Base-by-base conservation (phyloP, 768 basidiomycete species). In the Porpolomopsis calyptriformis region DNA sequence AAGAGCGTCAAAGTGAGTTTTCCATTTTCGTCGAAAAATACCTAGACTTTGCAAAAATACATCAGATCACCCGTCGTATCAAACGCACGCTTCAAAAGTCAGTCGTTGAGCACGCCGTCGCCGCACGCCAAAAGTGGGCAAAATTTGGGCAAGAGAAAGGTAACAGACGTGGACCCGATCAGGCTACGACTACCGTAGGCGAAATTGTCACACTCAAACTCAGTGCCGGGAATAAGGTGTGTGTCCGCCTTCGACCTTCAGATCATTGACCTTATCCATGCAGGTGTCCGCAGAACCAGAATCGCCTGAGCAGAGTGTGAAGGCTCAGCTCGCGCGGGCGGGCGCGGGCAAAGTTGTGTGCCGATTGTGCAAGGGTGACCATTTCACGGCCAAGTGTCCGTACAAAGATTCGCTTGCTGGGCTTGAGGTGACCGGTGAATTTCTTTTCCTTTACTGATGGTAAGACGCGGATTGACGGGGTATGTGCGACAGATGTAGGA, bases 301-400 rank as follows among this genome's bases (percentile, higher is more conserved):
- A 46, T 67, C 76, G 6, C 72, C 74, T 9, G 84, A 85, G 55
- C 78, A 85, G 47, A 61, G 68, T 37, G 60, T 81, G 53, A 89
- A 89, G 63, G 65, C 61, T 9, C 78, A 77, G 50, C 75, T 85
- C 43, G 74, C 73, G 12, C 78, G 78, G 45, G 77, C 80, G 1
- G 90, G 89, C 49, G 80, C 80, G 18, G 90, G 90, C 59, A 91
- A 91, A 60, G 87, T 99, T 52, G 65, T 74, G 36, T 99, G 96
- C 74, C 77, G 96, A 52, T 68, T 96, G 46, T 98, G 96, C 70
- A 89, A 94, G 60, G 96, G 94, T 43, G 86, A 85, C 52, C 96
- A 98, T 69, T 98, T 93, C 65, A 99, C 96, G 11, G 86, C 92
- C 52, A 92, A 93, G 64, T 98, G 96, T 74, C 96, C 96, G 4